Base-by-base conservation (phyloP, 2,329 filamentous ascomycete genomes). In the Calonectria pseudoturangicola region DNA sequence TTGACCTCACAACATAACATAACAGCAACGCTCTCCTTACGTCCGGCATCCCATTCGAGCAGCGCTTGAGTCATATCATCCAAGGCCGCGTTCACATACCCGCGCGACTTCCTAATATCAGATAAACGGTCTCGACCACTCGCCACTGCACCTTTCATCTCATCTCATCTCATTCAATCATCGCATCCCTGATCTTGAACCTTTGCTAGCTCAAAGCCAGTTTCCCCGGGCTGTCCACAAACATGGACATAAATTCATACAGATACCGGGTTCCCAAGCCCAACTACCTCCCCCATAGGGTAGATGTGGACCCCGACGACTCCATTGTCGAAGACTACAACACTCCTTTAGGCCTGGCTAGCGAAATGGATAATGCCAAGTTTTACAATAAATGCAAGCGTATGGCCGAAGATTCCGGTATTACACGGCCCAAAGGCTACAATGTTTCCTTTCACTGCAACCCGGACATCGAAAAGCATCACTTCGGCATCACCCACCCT, bases 381-480 rank as follows among this genome's bases (percentile, higher is more conserved):
- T 92, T 88, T 81, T 89, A 88, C 76, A 87, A 86, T 80, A 90
- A 91, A 82, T 89, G 89, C 83, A 90, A 89, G 81, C 88, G 87
- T 67, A 84, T 87, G 27, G 90, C 89, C 28, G 86, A 89, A 72
- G 87, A 90, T 65, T 89, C 94, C 84, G 93, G 92, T 77, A 94
- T 98, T 80, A 91, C 92, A 66, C 90, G 92, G 43, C 96, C 96
- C 2, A 93, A 93, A 81, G 96, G 95, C 77, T 96, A 97, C 85
- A 95, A 90, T 39, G 96, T 99, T 58, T 98, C 96, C 12, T 98
- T 96, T 85, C 97, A 99, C 84, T 95, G 95, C 86, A 98, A 98
- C 81, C 94, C 96, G 1, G 92, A 95, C 73, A 97, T 98, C 83
- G 97, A 99, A 86, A 94, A 94, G 82, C 96, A 98, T 85, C 97